Base-by-base conservation (phyloP, 371 early-diverging fungal species). In the Haplosporangium sp. region DNA sequence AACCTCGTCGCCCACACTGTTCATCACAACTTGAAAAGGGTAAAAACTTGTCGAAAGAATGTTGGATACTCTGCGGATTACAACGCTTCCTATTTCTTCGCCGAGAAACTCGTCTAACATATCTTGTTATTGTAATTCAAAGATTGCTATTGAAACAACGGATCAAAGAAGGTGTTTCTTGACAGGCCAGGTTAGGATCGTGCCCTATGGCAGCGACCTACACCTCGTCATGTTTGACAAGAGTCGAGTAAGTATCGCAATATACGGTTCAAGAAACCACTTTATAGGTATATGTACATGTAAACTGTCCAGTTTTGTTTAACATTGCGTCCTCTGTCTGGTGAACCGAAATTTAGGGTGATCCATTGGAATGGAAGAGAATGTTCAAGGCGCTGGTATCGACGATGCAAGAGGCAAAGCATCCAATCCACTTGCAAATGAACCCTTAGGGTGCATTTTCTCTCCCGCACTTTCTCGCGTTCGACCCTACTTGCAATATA, bases 101-200 rank as follows among this genome's bases (percentile, higher is more conserved):
- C 2, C 16, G 13, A 7, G 6, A 18, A 10, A 2, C 20, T 40
- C 41, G 38, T 7, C 20, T 13, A 23, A 18, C 29, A 7, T 16
- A 53, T 45, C 13, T 51, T 12, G 6, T 20, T 23, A 21, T 38
- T 20, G 57, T 36, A n/a, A 18, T 37, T 10, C 29, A 11, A 68
- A 85, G 79, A 84, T 90, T 18, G 50, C 62, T 11, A 89, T 91
- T 54, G 74, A 73, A 21, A 89, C 90, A 0, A 88, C 88, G 6
- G 91, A 91, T 69, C 82, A 74, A 51, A 72, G 89, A 21, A 83
- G 86, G 63, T 89, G 89, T 61, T 89, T 86, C 23, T 58, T 91
- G 57, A 80, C 84, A 23, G 91, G 91, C 13, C 84, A 82, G 20
- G 79, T 90, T 20, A 66, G 66, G 36, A 81, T 90, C 6, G 88